Base-by-base conservation (phyloP, 345 rosid species). In the Salix viminalis region DNA sequence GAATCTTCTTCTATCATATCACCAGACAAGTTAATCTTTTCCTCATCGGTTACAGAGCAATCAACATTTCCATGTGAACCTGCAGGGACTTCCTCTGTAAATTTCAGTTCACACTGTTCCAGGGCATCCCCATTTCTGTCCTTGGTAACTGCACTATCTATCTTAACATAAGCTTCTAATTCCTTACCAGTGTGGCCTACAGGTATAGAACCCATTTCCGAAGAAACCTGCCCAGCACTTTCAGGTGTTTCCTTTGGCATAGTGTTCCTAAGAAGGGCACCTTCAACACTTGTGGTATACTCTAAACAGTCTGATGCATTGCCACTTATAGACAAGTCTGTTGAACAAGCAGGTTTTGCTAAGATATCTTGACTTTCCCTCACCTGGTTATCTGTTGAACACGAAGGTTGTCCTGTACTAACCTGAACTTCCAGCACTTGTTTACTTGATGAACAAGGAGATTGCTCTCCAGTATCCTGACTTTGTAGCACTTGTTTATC, bases 11-110 rank as follows among this genome's bases (percentile, higher is more conserved):
- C 89, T 60, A 79, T 46, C 79, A 82, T 79, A 80, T 82, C 87
- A 60, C 86, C 88, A 13, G 90, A 88, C 46, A 87, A 82, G 85
- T 80, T 88, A 72, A 88, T 67, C 79, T 87, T 89, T 80, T 85
- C 93, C 81, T 86, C 91, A 34, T 89, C 90, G 73, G 89, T 85
- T 52, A 50, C 79, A 52, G 83, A 71, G 82, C 42, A 79, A 67
- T 83, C 90, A 76, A 70, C 89, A 79, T 78, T 79, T 76, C 76
- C 89, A 73, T 65, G 72, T 74, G 78, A 79, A 67, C 75, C 83
- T 66, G 73, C 74, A 32, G 78, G 77, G 15, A 62, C 26, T 68
- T 74, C 86, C 69, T 79, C 77, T 72, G 21, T 44, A 13, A 48
- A 13, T 72, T 80, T 80, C 58, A 69, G 44, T 70, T 79, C 70